These are phyloP conservation scores for Pichia sp. DNA, from an alignment of 1,139 yeast species.

Conservation along the genomic window DNA sequence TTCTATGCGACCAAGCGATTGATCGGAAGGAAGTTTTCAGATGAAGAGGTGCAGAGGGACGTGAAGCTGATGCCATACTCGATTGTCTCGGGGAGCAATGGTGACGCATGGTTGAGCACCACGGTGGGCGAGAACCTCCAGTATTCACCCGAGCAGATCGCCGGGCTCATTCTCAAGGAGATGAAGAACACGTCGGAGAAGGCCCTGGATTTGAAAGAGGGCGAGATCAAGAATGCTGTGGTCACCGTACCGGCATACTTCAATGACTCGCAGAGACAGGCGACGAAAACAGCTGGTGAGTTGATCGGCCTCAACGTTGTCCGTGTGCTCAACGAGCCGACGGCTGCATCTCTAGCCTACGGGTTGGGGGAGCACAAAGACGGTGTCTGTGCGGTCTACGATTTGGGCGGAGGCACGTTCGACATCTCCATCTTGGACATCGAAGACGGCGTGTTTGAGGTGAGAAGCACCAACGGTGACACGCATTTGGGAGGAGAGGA, in stretches of 20 bases:
- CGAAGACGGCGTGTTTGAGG: constrained; percentile 80
- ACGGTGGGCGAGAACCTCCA: constrained; percentile 24
- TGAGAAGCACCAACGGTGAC: constrained; percentile 77
- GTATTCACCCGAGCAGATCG: constrained; percentile 56
- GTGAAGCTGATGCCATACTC: constrained; percentile 50
- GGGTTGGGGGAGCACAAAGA: constrained; percentile 58
- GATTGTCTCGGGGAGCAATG: constrained; percentile 50
- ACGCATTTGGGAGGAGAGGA: constrained; percentile 85
- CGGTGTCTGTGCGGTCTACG: constrained; percentile 73
- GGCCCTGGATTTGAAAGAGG: constrained; percentile 34
- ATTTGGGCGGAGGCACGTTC: constrained; percentile 82
- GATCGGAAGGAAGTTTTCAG: constrained; percentile 63
- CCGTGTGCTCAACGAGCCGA: constrained; percentile 74
- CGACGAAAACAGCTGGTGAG: constrained; percentile 69
- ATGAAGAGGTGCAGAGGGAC: constrained; percentile 64
- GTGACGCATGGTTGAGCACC: constrained; percentile 61
- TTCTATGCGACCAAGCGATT: constrained; percentile 72
- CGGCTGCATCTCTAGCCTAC: constrained; percentile 79
- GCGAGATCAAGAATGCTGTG: constrained; percentile 54
- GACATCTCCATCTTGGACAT: constrained; percentile 76
- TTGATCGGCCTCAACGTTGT: constrained; percentile 63
- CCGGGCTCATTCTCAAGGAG: constrained; percentile 47
- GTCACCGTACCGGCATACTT: constrained; percentile 81
- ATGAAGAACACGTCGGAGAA: constrained; percentile 57
- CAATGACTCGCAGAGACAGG: constrained; percentile 74